A percentile compares a stretch with the other conserved stretches of the same genome.
These are phyloP conservation scores for Quercus agrifolia DNA, from an alignment of 306 rosid species.

Conservation along the genomic window DNA sequence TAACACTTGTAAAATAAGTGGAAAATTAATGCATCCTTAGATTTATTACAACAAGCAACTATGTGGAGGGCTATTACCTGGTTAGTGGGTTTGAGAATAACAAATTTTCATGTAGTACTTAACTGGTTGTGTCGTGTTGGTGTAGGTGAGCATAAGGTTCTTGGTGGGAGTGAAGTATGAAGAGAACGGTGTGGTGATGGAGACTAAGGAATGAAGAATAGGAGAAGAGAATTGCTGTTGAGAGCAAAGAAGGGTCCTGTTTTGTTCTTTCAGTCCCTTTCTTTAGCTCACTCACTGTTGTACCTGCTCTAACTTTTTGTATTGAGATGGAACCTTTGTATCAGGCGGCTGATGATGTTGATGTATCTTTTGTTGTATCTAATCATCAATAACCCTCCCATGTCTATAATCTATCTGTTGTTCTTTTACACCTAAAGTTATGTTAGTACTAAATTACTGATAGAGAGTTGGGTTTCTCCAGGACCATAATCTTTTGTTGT, in stretches of 20 bases:
- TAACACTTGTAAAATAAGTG: no score
- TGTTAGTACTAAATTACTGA: no score
- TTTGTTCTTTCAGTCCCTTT: background rate
- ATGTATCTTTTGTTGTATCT: background rate
- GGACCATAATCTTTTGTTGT: no score
- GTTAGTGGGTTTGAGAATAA: background rate
- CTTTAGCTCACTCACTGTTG: background rate
- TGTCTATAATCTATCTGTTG: no score
- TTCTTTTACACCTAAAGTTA: no score
- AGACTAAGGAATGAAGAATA: constrained; percentile 38
- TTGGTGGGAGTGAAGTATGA: constrained; percentile 74
- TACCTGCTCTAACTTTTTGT: no score
- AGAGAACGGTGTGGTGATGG: constrained; percentile 48
- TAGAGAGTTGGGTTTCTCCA: no score
- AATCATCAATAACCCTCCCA: background rate
- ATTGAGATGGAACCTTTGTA: background rate
- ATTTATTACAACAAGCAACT: no score
- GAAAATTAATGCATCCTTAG: no score
- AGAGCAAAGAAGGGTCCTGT: background rate
- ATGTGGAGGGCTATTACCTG: background rate
- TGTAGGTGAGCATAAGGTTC: constrained; percentile 68
- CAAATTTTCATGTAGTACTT: background rate
- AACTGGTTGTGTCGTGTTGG: background rate
- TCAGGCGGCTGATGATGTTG: background rate
- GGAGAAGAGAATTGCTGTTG: background rate